Conservation (phyloP, 345 rosid genomes). For the Heritiera littoralis region DNA sequence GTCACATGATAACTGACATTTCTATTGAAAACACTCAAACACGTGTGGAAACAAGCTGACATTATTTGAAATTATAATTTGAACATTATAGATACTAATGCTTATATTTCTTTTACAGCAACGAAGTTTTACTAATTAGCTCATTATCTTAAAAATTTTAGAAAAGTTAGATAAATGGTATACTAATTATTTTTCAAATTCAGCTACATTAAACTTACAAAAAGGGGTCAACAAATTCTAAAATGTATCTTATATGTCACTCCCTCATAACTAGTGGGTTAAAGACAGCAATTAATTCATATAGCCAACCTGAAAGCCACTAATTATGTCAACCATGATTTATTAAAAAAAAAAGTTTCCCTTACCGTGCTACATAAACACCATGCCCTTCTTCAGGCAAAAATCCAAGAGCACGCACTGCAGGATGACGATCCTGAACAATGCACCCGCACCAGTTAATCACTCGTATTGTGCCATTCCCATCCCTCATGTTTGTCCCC, state of each 20-base stretch:
- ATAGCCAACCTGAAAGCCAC: not conserved
- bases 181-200: not conserved
- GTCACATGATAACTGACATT: not conserved
- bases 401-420: conserved; percentile 98
- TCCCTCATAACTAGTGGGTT: not conserved
- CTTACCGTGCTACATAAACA: conserved; percentile 81
- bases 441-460: conserved; percentile 95
- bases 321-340: not conserved
- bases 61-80: not conserved
- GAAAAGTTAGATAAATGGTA: not conserved
- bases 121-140: not conserved
- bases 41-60: not conserved
- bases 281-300: not conserved
- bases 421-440: conserved; percentile 90
- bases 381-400: conserved; percentile 99
- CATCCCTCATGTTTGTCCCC: conserved; percentile 88
- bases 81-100: no score
- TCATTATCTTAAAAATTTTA: not conserved
- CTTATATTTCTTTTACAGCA: not conserved
- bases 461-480: conserved; percentile 77
- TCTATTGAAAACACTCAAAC: not conserved
- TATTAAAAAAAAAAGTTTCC: not conserved
- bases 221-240: not conserved
- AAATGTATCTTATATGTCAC: not conserved
- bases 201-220: not conserved